Conservation (phyloP, 2,329 filamentous ascomycete species). For the Zymoseptoria pseudotritici region DNA sequence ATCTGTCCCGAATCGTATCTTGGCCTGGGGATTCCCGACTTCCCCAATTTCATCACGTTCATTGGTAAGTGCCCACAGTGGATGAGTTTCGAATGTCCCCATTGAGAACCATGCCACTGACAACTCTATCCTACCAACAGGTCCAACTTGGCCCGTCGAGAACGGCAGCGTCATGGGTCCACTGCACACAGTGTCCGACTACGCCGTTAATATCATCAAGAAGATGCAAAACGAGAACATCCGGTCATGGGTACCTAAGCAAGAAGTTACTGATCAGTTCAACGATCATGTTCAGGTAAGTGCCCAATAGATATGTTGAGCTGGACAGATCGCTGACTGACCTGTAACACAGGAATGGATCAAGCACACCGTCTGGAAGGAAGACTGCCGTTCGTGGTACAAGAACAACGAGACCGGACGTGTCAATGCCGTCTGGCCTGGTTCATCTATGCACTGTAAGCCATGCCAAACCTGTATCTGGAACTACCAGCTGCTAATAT, state of each 20-base stretch:
- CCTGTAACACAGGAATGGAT: constrained; percentile 36
- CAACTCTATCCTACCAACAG: not conserved
- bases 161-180: constrained; percentile 41
- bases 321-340: not conserved
- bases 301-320: not conserved
- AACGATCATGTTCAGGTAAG: constrained; percentile 34
- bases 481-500: too few species aligned
- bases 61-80: constrained; percentile 13
- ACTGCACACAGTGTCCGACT: constrained; percentile 33
- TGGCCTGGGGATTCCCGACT: constrained; percentile 35
- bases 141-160: constrained; percentile 34
- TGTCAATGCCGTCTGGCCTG: constrained; percentile 45
- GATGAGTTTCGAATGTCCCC: too few species aligned
- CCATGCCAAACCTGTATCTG: too few species aligned
- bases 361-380: constrained; percentile 44
- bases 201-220: constrained; percentile 37
- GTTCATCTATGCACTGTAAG: constrained; percentile 41
- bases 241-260: constrained; percentile 34
- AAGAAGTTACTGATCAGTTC: constrained; percentile 37
- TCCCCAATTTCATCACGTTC: constrained; percentile 39
- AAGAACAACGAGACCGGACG: constrained; percentile 42
- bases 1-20: constrained; percentile 34
- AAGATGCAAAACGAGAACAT: constrained; percentile 43
- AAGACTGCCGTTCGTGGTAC: constrained; percentile 36
- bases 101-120: not conserved